Evolutionary conservation across 345 rosid species (phyloP).

Genomic region (Brassica rapa): DNA sequence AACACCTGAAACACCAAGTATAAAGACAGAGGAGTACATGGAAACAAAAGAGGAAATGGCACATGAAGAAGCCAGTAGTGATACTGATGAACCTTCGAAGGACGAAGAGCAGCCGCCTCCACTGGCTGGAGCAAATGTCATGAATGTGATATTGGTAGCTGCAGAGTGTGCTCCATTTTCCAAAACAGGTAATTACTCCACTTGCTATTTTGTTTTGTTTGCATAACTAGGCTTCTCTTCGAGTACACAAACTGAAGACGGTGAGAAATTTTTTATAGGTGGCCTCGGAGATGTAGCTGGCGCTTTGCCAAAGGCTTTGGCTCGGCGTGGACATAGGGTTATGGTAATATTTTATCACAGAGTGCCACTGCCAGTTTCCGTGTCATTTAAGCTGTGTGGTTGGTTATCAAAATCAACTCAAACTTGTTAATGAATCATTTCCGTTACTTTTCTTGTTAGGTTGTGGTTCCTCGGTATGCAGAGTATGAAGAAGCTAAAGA

Average conservation of each 20-base stretch:
- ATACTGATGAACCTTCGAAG: conserved; percentile 38
- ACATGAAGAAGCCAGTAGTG: conserved; percentile 32
- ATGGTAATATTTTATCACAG: conserved; percentile 57
- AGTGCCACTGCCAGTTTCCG: neutral
- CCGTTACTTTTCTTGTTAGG: conserved; percentile 48
- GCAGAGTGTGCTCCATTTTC: conserved; percentile 96
- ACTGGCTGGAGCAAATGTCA: conserved; percentile 81
- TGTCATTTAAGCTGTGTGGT: conserved; percentile 11
- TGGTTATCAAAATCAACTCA: neutral
- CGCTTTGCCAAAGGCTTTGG: conserved; percentile 95
- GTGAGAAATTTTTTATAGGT: conserved; percentile 50
- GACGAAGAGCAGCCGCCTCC: conserved; percentile 64
- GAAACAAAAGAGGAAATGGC: conserved; percentile 36
- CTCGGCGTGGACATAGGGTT: conserved; percentile 94
- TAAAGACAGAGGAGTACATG: conserved; percentile 39
- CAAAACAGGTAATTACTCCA: conserved; percentile 69
- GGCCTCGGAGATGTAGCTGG: conserved; percentile 99
- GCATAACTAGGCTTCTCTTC: conserved; percentile 11
- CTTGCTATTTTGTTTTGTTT: neutral
- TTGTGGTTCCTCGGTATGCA: conserved; percentile 86
- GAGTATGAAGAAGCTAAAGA: conserved; percentile 64
- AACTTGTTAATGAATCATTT: neutral
- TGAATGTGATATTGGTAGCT: conserved; percentile 87
- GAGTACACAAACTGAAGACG: conserved; percentile 28
- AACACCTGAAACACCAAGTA: conserved; percentile 32